Conservation (phyloP, 169 alveolate species). For the Babesia bigemina region DNA sequence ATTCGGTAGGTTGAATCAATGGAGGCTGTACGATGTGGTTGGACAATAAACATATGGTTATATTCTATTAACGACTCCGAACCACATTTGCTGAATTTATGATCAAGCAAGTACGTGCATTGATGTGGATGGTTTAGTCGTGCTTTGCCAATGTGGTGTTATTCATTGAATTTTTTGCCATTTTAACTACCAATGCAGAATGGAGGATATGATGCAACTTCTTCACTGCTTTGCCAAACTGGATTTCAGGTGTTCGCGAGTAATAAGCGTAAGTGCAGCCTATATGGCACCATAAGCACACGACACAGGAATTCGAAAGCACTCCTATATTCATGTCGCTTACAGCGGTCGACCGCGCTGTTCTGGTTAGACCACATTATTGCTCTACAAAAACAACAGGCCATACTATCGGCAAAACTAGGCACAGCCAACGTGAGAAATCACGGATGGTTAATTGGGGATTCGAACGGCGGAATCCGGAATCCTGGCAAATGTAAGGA, state of each 20-base stretch:
- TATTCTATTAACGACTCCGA: too few species aligned
- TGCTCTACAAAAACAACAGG: not conserved
- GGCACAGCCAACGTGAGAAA: not conserved
- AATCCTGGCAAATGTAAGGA: not conserved
- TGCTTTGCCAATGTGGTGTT: not conserved
- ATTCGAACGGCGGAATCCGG: not conserved
- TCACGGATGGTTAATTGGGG: not conserved
- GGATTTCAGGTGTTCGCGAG: slow-evolving; percentile 39
- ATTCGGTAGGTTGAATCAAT: slow-evolving; percentile 14
- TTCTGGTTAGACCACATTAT: slow-evolving; percentile 6
- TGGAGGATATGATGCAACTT: slow-evolving; percentile 29
- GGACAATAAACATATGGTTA: too few species aligned
- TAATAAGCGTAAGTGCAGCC: slow-evolving; percentile 9
- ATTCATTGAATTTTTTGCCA: not conserved
- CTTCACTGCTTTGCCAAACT: slow-evolving; percentile 23
- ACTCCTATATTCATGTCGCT: not conserved
- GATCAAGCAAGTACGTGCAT: too few species aligned
- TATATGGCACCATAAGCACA: not conserved
- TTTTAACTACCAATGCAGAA: not conserved
- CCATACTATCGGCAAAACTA: not conserved
- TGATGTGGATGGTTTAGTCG: too few species aligned
- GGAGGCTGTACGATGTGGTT: not conserved
- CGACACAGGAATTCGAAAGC: slow-evolving; percentile 12
- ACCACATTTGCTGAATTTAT: too few species aligned
- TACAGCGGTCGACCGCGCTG: slow-evolving; percentile 27